Evolutionary conservation across 2,329 filamentous ascomycete species (phyloP), one percentile per base, ranked within the genome.

Genomic region (Xylariaceae sp.): DNA sequence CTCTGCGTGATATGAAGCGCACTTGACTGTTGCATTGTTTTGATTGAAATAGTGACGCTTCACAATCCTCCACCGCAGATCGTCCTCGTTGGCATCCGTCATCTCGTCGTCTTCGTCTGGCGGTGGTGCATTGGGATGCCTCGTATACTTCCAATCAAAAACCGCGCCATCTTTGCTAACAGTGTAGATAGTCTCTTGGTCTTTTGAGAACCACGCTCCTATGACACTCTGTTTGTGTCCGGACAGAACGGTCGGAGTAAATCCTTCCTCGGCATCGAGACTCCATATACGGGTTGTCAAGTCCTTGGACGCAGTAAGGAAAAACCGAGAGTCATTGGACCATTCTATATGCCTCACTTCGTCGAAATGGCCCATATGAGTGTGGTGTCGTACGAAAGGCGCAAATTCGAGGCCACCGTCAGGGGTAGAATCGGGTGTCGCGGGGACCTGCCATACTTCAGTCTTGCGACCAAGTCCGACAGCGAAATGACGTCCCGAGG

Each of bases 101-200:
- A 84, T 83, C 44, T 81, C 76, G 46, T 84, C 80, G 42, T 83
- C 78, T 30, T 82, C 75, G 22, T 77, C 75, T 36, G 76, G 74
- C 6, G 67, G 66, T 14, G 78, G 67, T 64, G 76, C 68, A 70
- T 81, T 71, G 64, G 81, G 74, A 63, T 83, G 75, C 49, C 80
- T 65, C 83, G 58, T 80, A 68, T 94, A 99, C 64, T 89, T 85
- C 94, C 94, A 99, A 56, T 88, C 82, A 63, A 97, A 97, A 1
- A 97, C 79, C 2, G 94, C 91, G n/a, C 94, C 95, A 68, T 99
- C 95, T 68, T 95, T 95, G 71, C 92, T 96, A 56, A 96, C 83
- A 0, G 94, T 97, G 67, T 94, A 99, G 47, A 99, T 95, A 43
- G 83, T 89, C 71, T 99, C 95, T 66, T 99, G 94, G 60, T 95